Percentiles rank a stretch among this genome's conserved stretches.
Evolutionary conservation across 371 early-diverging fungal genomes (phyloP).

Genomic region (Nematocida sp.): DNA sequence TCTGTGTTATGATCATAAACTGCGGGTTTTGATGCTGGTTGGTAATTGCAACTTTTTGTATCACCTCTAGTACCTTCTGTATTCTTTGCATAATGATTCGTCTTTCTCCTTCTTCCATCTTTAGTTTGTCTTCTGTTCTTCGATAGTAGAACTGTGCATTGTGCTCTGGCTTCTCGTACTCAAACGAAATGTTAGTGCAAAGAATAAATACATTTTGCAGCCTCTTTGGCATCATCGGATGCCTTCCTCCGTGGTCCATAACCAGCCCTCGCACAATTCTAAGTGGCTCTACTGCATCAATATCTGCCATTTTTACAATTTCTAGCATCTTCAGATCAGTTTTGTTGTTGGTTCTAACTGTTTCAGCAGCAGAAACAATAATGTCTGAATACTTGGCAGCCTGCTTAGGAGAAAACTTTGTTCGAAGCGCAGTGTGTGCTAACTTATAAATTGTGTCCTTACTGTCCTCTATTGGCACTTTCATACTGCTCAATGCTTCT

Average conservation of each 20-base stretch:
- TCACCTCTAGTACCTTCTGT: slow-evolving; percentile 84
- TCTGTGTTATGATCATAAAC: slow-evolving; percentile 95
- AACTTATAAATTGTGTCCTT: slow-evolving; percentile 27
- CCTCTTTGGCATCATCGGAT: slow-evolving; percentile 97
- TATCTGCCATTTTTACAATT: slow-evolving; percentile 98
- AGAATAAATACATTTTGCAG: slow-evolving; percentile 84
- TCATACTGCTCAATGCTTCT: slow-evolving; percentile 75
- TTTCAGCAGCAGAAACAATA: slow-evolving; percentile 84
- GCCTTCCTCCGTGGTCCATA: slow-evolving; percentile 97
- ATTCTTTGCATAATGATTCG: slow-evolving; percentile 87
- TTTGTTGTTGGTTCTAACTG: slow-evolving; percentile 85
- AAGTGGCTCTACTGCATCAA: slow-evolving; percentile 83
- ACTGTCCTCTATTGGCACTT: slow-evolving; percentile 16
- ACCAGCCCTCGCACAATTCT: slow-evolving; percentile 88
- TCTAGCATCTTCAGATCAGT: slow-evolving; percentile 96
- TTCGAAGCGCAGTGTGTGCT: slow-evolving; percentile 27
- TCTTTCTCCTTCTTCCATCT: slow-evolving; percentile 92
- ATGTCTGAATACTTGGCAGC: slow-evolving; percentile 86
- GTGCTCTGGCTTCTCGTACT: slow-evolving; percentile 98
- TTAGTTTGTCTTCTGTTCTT: slow-evolving; percentile 91
- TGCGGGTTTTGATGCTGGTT: slow-evolving; percentile 73
- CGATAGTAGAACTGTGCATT: slow-evolving; percentile 98
- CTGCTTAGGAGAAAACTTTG: slow-evolving; percentile 79
- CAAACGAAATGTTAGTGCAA: slow-evolving; percentile 93
- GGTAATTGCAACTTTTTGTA: slow-evolving; percentile 75